These are phyloP conservation scores for Pyrus hybrid DNA, from an alignment of 331 rosid species.

Conservation along the genomic window DNA sequence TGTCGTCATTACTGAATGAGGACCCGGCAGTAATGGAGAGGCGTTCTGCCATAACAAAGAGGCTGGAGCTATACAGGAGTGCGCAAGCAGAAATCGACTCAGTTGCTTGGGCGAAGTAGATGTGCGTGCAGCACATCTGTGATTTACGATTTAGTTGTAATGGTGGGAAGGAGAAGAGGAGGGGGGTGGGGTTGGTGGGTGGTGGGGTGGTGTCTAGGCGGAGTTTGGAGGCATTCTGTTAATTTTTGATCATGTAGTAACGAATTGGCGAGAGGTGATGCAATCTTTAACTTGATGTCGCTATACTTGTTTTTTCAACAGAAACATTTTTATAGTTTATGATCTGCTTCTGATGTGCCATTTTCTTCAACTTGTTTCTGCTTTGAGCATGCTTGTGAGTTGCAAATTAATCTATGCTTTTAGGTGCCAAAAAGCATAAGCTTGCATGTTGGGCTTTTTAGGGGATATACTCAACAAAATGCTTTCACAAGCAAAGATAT, in stretches of 20 bases:
- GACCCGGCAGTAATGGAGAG: conserved; percentile 94
- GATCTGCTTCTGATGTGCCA: neutral
- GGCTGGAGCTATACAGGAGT: conserved; percentile 81
- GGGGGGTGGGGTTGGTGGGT: too few species aligned
- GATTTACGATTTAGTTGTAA: neutral
- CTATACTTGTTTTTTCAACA: neutral
- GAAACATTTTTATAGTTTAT: neutral
- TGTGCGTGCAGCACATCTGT: conserved; percentile 2
- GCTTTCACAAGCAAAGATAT: too few species aligned
- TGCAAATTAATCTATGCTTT: too few species aligned
- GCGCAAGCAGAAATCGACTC: conserved; percentile 88
- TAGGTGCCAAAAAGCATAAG: too few species aligned
- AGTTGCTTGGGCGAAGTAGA: conserved; percentile 91
- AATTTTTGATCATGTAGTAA: neutral
- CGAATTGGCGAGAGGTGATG: neutral
- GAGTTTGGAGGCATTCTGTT: neutral
- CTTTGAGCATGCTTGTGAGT: too few species aligned
- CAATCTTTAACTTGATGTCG: conserved; percentile 5
- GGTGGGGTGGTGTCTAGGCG: too few species aligned
- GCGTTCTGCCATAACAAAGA: conserved; percentile 62
- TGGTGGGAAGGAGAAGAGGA: neutral
- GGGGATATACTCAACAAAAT: too few species aligned
- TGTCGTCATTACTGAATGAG: conserved; percentile 78
- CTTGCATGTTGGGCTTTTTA: too few species aligned
- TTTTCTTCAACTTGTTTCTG: neutral